Base-by-base conservation (phyloP, 164 flowering plant genomes). In the Magnolia officinalis region DNA sequence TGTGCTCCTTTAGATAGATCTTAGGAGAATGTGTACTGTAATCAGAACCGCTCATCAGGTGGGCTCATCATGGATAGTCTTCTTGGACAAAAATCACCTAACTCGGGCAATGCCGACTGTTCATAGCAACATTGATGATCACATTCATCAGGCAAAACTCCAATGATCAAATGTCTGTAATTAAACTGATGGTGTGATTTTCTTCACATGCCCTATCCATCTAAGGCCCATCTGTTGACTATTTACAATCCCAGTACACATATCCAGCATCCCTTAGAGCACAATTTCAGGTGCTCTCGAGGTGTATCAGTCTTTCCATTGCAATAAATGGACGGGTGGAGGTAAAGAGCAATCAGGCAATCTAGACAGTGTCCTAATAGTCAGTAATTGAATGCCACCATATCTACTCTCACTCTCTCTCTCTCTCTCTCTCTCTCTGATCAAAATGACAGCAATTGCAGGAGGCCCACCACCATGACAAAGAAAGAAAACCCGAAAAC, bases 301-400 rank as follows among this genome's bases (percentile, higher is more conserved):
- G 61, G 61, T 16, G 18, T 16, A 55, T 11, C 61, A 8, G 61
- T 11, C 16, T 16, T 55, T 55, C 16, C 61, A 55, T 55, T 0
- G 61, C 61, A 55, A 55, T 55, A 55, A 55, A 55, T 55, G 19
- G 61, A 55, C 3, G 4, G 63, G 50, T 10, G 45, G 23, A 49
- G 8, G 72, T 29, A 29, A 65, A 72, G 71, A 75, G 59, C 70
- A 74, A 20, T 65, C 21, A 4, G 55, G 68, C 67, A 75, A 74
- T 26, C 75, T 66, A 78, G 77, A 81, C 78, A 78, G 77, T 52
- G 70, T 29, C 23, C 71, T 2, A 70, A 52, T 67, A 20, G 70
- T 74, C 76, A 80, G 79, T 51, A 26, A 79, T 50, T 83, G 80
- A 83, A 78, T 77, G 87, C 83, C 72, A 78, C 64, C 65, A 73